These are phyloP conservation scores for Heliosperma pusillum DNA, from an alignment of 148 eudicot genomes.

Conservation along the genomic window DNA sequence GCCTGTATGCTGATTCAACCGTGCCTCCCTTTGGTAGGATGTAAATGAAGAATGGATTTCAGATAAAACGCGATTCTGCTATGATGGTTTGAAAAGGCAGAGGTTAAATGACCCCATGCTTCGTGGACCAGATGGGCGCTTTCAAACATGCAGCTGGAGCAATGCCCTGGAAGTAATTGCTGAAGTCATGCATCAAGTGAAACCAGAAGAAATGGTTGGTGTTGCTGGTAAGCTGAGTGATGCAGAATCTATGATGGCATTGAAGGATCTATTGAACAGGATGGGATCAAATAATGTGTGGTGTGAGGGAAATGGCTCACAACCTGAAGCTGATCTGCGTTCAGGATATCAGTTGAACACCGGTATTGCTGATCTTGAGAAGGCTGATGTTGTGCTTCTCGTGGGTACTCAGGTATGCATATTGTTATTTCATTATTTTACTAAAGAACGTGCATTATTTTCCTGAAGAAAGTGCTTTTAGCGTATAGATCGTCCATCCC, in stretches of 20 bases:
- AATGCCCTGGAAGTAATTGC: conserved; percentile 95
- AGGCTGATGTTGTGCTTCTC: conserved; percentile 87
- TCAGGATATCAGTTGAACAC: conserved; percentile 86
- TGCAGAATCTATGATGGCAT: conserved; percentile 95
- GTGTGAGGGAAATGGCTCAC: conserved; percentile 87
- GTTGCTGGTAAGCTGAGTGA: conserved; percentile 91
- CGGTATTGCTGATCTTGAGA: conserved; percentile 87
- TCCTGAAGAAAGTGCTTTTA: background rate
- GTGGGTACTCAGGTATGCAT: conserved; percentile 88
- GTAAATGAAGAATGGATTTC: conserved; percentile 99
- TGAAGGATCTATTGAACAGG: conserved; percentile 85
- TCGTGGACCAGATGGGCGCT: conserved; percentile 93
- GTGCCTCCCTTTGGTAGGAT: conserved; percentile 50
- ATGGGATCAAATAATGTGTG: conserved; percentile 91
- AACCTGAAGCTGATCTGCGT: conserved; percentile 85
- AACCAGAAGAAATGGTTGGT: conserved; percentile 87
- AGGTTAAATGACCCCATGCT: conserved; percentile 98
- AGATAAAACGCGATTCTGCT: conserved; percentile 93
- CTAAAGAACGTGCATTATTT: too few species aligned
- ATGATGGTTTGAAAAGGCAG: conserved; percentile 98
- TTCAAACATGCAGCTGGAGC: conserved; percentile 90
- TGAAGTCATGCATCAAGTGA: conserved; percentile 73
- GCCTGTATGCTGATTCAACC: conserved; percentile 7
- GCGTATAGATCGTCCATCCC: background rate
- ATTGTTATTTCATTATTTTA: background rate